phyloP scores from a whole-genome alignment of 306 rosid genomes.

The Pterocarpus santalinus region DNA sequence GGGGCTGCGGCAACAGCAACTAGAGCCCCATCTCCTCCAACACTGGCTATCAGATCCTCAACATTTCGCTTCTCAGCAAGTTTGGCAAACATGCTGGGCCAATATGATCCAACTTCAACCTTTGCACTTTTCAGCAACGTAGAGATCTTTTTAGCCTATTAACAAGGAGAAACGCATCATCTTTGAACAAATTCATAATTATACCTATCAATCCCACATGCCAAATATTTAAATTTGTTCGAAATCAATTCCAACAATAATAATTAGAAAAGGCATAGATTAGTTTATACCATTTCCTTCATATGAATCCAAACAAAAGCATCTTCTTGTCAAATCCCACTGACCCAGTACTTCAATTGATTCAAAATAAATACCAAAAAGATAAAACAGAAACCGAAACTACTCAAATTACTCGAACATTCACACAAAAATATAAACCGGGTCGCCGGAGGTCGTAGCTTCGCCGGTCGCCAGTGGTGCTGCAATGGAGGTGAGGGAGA shows the following conservation, averaged over 20 bases:
- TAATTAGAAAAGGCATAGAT: too few relatives aligned
- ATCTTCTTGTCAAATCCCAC: too few relatives aligned
- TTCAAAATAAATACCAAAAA: too few relatives aligned
- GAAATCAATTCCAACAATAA: not conserved
- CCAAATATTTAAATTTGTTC: not conserved
- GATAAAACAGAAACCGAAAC: too few relatives aligned
- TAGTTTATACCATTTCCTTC: too few relatives aligned
- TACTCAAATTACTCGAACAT: too few relatives aligned
- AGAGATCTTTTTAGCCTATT: conserved; percentile 75
- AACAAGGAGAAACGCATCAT: conserved; percentile 32
- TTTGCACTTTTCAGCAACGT: conserved; percentile 71
- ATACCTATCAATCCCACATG: not conserved
- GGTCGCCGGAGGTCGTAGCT: too few relatives aligned
- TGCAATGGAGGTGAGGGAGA: too few relatives aligned
- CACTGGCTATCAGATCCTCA: conserved; percentile 70
- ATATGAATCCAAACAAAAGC: too few relatives aligned
- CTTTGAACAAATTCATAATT: not conserved
- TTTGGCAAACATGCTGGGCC: conserved; percentile 79
- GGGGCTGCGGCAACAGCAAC: conserved; percentile 70
- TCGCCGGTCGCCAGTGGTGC: too few relatives aligned
- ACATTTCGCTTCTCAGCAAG: conserved; percentile 76
- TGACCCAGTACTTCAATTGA: too few relatives aligned
- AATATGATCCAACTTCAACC: conserved; percentile 65
- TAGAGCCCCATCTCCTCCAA: conserved; percentile 70
- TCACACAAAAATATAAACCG: too few relatives aligned